phyloP scores from a whole-genome alignment of 2,329 filamentous ascomycete species.

The Diplodia seriata region DNA sequence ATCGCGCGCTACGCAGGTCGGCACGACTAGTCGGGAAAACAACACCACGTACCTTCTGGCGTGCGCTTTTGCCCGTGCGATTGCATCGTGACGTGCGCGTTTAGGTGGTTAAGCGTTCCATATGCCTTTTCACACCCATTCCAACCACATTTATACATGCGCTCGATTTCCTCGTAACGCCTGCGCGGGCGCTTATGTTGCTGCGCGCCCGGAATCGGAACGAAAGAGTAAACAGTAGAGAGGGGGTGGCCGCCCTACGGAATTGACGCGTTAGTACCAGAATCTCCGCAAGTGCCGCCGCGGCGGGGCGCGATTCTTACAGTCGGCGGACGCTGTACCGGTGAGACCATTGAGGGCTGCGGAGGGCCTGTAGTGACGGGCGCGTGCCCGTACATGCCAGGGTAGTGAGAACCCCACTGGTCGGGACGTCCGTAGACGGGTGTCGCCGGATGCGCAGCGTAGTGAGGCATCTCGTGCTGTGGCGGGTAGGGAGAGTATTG shows the following conservation, averaged over 20 bases:
- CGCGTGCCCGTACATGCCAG: constrained; percentile 57
- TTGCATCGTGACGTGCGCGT: constrained; percentile 99
- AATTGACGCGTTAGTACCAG: constrained; percentile 30
- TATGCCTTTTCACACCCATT: constrained; percentile 99
- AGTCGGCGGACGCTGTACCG: constrained; percentile 67
- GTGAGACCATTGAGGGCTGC: constrained; percentile 64
- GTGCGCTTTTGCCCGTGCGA: constrained; percentile 93
- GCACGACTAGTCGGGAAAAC: constrained; percentile 35
- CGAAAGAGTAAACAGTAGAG: constrained; percentile 94
- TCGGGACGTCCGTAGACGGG: constrained; percentile 71
- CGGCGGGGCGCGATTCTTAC: constrained; percentile 56
- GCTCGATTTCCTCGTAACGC: constrained; percentile 97
- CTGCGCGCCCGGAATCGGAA: constrained; percentile 94
- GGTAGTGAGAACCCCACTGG: constrained; percentile 72
- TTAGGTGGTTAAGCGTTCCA: constrained; percentile 94
- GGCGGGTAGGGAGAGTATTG: constrained; percentile 88
- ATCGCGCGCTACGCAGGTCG: constrained; percentile 31
- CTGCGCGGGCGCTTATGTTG: constrained; percentile 95
- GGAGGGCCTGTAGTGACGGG: constrained; percentile 65
- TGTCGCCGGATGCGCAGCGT: constrained; percentile 66
- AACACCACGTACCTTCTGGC: constrained; percentile 82
- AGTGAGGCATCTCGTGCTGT: constrained; percentile 86
- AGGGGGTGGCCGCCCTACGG: constrained; percentile 59
- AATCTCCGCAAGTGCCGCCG: neutral
- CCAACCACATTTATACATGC: constrained; percentile 99